These are phyloP conservation scores for Graphium sp. DNA, from an alignment of 2,329 filamentous ascomycete species.

Conservation along the genomic window DNA sequence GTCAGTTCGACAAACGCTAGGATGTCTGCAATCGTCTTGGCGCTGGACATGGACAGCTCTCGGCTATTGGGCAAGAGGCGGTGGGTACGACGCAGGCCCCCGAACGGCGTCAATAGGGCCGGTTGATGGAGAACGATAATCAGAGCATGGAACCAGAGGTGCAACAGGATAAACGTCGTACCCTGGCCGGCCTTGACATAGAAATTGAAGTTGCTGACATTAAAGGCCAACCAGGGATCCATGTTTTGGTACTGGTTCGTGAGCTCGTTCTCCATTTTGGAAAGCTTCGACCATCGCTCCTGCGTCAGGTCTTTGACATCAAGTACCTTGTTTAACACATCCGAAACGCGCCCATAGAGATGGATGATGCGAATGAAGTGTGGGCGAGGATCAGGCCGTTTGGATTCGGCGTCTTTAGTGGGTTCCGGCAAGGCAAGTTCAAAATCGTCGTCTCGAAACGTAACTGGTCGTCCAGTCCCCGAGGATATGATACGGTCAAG, in stretches of 20 bases:
- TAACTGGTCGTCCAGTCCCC: constrained; percentile 70
- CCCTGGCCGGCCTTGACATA: constrained; percentile 70
- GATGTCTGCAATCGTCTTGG: constrained; percentile 84
- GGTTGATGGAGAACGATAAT: constrained; percentile 78
- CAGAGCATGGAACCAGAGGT: constrained; percentile 79
- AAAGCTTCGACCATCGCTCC: constrained; percentile 55
- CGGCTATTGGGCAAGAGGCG: constrained; percentile 67
- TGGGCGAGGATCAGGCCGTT: constrained; percentile 65
- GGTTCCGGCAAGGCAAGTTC: constrained; percentile 53
- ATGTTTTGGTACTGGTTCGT: constrained; percentile 57
- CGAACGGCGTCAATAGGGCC: constrained; percentile 63
- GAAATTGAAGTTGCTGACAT: constrained; percentile 70
- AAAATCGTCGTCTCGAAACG: constrained; percentile 69
- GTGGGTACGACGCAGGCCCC: constrained; percentile 37
- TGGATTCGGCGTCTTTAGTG: constrained; percentile 33
- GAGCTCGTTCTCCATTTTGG: constrained; percentile 65
- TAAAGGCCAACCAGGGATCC: constrained; percentile 63
- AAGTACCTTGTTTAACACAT: constrained; percentile 68
- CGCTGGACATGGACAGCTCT: constrained; percentile 71
- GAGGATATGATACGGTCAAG: constrained; percentile 78
- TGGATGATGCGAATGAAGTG: constrained; percentile 71
- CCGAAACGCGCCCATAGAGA: constrained; percentile 69
- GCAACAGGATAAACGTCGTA: constrained; percentile 71
- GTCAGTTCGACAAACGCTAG: constrained; percentile 73
- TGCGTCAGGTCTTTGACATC: constrained; percentile 57